Evolutionary conservation across 2,329 filamentous ascomycete species (phyloP).

Genomic region (Exophiala oligosperma): DNA sequence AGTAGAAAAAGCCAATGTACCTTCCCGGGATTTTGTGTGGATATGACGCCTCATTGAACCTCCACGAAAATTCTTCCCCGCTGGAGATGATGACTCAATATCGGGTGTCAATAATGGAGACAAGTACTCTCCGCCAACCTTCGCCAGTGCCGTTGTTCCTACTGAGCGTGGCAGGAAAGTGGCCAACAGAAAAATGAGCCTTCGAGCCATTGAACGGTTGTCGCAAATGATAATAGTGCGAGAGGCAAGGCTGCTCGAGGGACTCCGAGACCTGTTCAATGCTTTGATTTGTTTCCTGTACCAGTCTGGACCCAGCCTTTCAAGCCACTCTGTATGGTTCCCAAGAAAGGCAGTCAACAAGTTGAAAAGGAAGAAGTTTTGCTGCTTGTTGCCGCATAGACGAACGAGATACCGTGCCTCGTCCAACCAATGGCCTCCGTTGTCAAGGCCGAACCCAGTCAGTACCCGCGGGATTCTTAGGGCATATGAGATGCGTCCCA

Average conservation of each 20-base stretch:
- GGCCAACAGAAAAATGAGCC: constrained; percentile 59
- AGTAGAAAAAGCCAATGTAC: constrained; percentile 11
- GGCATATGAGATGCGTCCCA: constrained; percentile 53
- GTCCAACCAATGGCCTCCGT: constrained; percentile 61
- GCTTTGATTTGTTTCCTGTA: constrained; percentile 51
- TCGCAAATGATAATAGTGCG: constrained; percentile 59
- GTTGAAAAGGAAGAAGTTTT: constrained; percentile 61
- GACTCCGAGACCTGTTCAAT: constrained; percentile 51
- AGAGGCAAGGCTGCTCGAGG: constrained; percentile 49
- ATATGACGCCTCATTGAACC: constrained; percentile 15
- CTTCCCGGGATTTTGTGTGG: constrained; percentile 16
- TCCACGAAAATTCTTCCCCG: constrained; percentile 6
- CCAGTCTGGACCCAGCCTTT: constrained; percentile 54
- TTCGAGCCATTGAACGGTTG: constrained; percentile 60
- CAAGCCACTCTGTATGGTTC: constrained; percentile 62
- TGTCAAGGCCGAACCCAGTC: constrained; percentile 52
- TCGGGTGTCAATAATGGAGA: constrained; percentile 23
- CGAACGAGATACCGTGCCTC: constrained; percentile 60
- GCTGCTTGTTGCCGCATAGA: constrained; percentile 55
- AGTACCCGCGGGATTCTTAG: constrained; percentile 58
- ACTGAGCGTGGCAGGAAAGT: constrained; percentile 52
- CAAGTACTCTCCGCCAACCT: constrained; percentile 13
- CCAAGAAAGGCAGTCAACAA: constrained; percentile 61
- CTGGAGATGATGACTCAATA: constrained; percentile 17
- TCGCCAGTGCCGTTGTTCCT: constrained; percentile 16